Percentiles rank a stretch among this genome's conserved stretches.
Evolutionary conservation across 352 stramenopile genomes (phyloP).

Genomic region (Elongisporangium undulatum): DNA sequence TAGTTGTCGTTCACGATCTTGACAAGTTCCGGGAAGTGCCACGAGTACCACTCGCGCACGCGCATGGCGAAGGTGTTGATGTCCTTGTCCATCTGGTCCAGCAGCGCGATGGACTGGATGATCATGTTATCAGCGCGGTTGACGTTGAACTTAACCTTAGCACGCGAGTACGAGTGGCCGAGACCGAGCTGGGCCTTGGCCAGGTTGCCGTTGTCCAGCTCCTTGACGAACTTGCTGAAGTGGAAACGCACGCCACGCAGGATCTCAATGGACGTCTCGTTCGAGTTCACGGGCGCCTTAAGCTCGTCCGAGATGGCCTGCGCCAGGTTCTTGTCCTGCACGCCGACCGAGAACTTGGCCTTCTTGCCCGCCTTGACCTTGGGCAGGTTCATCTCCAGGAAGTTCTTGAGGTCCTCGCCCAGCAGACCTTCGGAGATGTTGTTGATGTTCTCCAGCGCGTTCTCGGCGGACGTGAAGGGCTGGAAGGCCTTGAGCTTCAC

Average conservation of each 20-base stretch:
- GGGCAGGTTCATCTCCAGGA: conserved; percentile 99
- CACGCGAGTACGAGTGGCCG: conserved; percentile 98
- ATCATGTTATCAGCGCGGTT: conserved; percentile 99
- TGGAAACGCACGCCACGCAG: conserved; percentile 96
- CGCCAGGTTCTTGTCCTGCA: conserved; percentile 93
- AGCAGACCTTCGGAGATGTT: conserved; percentile 95
- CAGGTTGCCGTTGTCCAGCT: conserved; percentile 93
- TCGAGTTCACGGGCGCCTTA: conserved; percentile 93
- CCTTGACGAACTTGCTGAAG: conserved; percentile 98
- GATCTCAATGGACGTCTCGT: conserved; percentile 97
- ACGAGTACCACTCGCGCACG: conserved; percentile 99
- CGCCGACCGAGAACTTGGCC: conserved; percentile 85
- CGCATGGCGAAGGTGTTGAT: conserved; percentile 99
- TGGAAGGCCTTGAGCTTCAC: conserved; percentile 99
- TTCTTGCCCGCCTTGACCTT: conserved; percentile 94
- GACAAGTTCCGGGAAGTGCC: conserved; percentile 99
- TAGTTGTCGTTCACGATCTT: conserved; percentile 99
- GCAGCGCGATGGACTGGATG: conserved; percentile 98
- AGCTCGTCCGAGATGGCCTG: conserved; percentile 95
- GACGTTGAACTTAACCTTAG: conserved; percentile 99
- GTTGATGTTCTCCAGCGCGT: conserved; percentile 99
- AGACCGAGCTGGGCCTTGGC: conserved; percentile 99
- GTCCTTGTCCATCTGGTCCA: conserved; percentile 99
- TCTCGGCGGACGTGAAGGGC: conserved; percentile 98
- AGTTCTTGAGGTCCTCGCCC: conserved; percentile 94